Base-by-base conservation (phyloP, 106 monocot species). In the Dendrobium catenatum region DNA sequence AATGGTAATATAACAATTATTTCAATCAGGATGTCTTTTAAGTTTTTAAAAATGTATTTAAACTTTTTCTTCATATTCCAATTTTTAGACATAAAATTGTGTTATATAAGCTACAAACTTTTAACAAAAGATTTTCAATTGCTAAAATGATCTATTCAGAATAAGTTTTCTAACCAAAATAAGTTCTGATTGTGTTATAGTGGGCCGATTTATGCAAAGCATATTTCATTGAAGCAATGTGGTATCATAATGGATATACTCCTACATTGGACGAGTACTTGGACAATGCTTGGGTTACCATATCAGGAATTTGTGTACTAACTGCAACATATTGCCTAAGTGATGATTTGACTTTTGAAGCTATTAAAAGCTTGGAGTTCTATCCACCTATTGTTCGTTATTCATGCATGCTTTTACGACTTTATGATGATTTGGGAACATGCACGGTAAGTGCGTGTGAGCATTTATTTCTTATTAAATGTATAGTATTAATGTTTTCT, bases 351-450 rank as follows among this genome's bases (percentile, higher is more conserved):
- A 80, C 82, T 1, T n/a, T 44, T 37, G 77, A 80, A 82, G 42
- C 54, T 18, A 26, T 83, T 5, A 70, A 80, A 20, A n/a, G 26
- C 6, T 76, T 79, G 0, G 26, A 79, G 0, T 72, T 64, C 6
- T 82, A 79, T 42, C 51, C 64, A 2, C 9, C 13, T 68, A 8
- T 42, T 9, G 37, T 77, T 15, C 78, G 20, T 9, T 58, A 20
- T 29, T 74, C 79, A 29, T 68, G 54, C 15, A 55, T 41, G 9
- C 33, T 86, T 5, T 41, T 80, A 56, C 43, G 86, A 4, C 86
- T 86, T 11, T 54, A 15, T n/a, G 43, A 86, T 76, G 86, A 86
- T 80, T 27, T 86, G 17, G 86, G 73, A 43, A 86, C 85, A 17
- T 78, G 81, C n/a, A 78, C 22, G 2, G 78, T 85, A 77, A 4